Conservation (phyloP, 2,329 filamentous ascomycete species). For the Atkinsonella texensis region DNA sequence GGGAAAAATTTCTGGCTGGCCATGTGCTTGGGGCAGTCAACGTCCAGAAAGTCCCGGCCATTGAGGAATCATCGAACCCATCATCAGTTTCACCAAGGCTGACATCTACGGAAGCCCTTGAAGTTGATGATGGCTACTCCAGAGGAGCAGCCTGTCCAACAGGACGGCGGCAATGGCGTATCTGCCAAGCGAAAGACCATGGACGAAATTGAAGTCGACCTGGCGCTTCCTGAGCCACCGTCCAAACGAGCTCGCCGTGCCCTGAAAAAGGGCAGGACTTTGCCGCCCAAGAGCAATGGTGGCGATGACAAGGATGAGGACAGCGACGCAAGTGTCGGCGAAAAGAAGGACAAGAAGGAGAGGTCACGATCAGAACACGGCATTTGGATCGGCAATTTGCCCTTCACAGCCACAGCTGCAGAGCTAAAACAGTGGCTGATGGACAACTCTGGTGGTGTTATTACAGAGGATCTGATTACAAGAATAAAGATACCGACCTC, state of each 20-base stretch:
- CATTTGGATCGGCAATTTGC: conserved; percentile 92
- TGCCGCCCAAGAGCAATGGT: conserved; percentile 30
- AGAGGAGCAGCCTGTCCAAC: conserved; percentile 5
- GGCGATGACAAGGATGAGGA: conserved; percentile 24
- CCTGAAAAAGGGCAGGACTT: conserved; percentile 68
- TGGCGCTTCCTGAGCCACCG: conserved; percentile 79
- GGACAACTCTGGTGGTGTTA: conserved; percentile 52
- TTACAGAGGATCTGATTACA: conserved; percentile 62
- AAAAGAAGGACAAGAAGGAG: conserved; percentile 29
- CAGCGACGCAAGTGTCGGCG: conserved; percentile 20
- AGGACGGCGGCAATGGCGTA: conserved; percentile 7
- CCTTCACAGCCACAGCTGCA: conserved; percentile 65
- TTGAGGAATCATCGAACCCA: too few relatives aligned
- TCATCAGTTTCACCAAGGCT: too few relatives aligned
- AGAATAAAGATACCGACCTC: conserved; percentile 67
- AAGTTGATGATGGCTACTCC: conserved; percentile 7
- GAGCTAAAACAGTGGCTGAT: conserved; percentile 73
- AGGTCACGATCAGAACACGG: conserved; percentile 64
- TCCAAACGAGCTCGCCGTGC: conserved; percentile 88
- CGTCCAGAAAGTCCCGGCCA: too few relatives aligned
- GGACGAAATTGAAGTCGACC: conserved; percentile 78
- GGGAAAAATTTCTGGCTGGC: too few relatives aligned
- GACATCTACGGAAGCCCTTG: too few relatives aligned
- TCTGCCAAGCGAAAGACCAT: conserved; percentile 55
- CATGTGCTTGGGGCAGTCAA: too few relatives aligned